Base-by-base conservation (phyloP, 2,329 filamentous ascomycete species). In the Rhynchosporium graminicola region DNA sequence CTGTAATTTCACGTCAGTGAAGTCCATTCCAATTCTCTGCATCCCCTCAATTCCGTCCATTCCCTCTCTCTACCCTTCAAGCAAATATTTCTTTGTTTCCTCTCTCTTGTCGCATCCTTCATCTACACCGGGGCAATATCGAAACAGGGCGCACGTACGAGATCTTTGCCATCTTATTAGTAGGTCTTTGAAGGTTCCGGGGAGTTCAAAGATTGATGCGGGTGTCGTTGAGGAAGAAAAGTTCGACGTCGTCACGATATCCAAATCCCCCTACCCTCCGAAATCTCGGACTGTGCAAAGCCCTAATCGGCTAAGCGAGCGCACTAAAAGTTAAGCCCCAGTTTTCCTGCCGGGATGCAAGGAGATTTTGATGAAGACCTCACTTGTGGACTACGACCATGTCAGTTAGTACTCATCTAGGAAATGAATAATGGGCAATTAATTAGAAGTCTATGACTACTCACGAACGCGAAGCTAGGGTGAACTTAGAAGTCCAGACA, bases 141-240 rank as follows among this genome's bases (percentile, higher is more conserved):
- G 63, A 60, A 60, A 36, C 6, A 36, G 62, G 54, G 48, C 8
- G 63, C 55, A 85, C 83, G 80, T 81, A 86, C 83, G 83, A 85
- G 72, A 82, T 74, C 79, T 86, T 86, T 78, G 83, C 83, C 83
- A 86, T 86, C 83, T 78, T 80, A 77, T 79, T 77, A 77, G 79
- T 65, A 77, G 77, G 63, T 71, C 65, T 67, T 71, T 68, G 66
- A 71, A 40, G 59, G 59, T 64, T 61, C 58, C 62, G 63, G 60
- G 57, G 57, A 52, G 52, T 63, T 72, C 68, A 69, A 71, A 71
- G 71, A 69, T 65, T 42, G 46, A 45, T 45, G 43, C 43, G 43
- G 15, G 61, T 69, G 67, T 66, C 66, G 64, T 68, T 67, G 67
- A 63, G 65, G 58, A 59, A 38, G 61, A 58, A 31, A 64, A 57